Conservation (phyloP, 257 asterid species). For the Echium plantagineum region DNA sequence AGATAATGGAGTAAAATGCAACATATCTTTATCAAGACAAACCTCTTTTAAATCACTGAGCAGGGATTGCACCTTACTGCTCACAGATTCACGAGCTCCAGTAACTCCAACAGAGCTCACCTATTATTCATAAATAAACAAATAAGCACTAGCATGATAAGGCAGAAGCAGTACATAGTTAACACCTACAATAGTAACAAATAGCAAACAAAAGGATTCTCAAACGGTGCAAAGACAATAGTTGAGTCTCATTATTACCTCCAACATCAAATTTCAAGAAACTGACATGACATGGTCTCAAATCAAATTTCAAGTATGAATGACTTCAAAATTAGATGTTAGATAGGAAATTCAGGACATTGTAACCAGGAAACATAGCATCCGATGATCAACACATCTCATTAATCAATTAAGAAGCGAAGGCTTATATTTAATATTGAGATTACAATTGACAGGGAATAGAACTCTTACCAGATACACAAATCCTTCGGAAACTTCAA, state of each 20-base stretch:
- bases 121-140: slow-evolving; percentile 20
- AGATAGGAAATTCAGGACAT: not conserved
- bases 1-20: not conserved
- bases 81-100: slow-evolving; percentile 76
- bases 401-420: not conserved
- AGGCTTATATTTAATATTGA: not conserved
- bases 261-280: too few relatives aligned
- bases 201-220: too few relatives aligned
- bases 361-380: not conserved
- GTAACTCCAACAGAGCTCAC: slow-evolving; percentile 88
- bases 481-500: slow-evolving; percentile 78
- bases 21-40: slow-evolving; percentile 2
- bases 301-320: too few relatives aligned
- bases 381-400: not conserved
- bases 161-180: not conserved
- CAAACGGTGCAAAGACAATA: too few relatives aligned
- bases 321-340: too few relatives aligned
- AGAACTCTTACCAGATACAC: slow-evolving; percentile 64
- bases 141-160: slow-evolving; percentile 2
- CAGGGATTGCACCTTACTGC: slow-evolving; percentile 52
- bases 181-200: too few relatives aligned
- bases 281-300: too few relatives aligned
- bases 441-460: slow-evolving; percentile 1
- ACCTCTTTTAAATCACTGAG: slow-evolving; percentile 74
- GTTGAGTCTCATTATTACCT: too few relatives aligned